Conservation (phyloP, 768 basidiomycete species). For the Lactarius trivialis region DNA sequence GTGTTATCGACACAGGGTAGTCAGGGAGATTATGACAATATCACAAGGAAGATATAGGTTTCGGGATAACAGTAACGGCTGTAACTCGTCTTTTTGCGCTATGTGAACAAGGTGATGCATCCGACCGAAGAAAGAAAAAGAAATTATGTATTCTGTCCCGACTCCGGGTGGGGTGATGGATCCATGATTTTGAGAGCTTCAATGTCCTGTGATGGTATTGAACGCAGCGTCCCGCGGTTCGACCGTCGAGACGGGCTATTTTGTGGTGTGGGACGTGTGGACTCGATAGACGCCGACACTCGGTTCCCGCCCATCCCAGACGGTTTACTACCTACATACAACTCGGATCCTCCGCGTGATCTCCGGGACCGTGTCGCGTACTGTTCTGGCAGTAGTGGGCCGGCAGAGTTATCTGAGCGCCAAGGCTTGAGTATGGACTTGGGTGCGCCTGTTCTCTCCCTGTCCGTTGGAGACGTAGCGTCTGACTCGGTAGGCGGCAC, state of each 20-base stretch:
- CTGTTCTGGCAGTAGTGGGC: conserved; percentile 50
- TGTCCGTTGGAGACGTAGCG: conserved; percentile 30
- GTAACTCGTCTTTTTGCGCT: no score
- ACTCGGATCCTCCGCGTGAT: conserved; percentile 14
- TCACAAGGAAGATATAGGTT: no score
- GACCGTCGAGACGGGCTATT: conserved; percentile 28
- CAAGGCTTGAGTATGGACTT: conserved; percentile 70
- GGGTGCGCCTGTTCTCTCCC: conserved; percentile 42
- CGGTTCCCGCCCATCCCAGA: conserved; percentile 5
- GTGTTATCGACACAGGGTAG: no score
- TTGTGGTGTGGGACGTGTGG: conserved; percentile 3
- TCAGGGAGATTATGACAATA: no score
- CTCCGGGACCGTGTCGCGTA: conserved; percentile 7
- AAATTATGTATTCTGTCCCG: conserved; percentile 16
- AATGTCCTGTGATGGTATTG: conserved; percentile 32
- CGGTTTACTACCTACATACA: conserved; percentile 1
- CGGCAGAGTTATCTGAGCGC: conserved; percentile 60
- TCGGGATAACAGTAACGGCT: no score
- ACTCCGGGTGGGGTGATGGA: conserved; percentile 33
- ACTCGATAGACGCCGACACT: conserved; percentile 14
- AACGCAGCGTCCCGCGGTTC: conserved; percentile 26
- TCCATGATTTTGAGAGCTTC: conserved; percentile 54
- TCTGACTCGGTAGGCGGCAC: conserved; percentile 22
- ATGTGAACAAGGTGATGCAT: no score
- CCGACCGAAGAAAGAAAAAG: neutral